Base-by-base conservation (phyloP, 2,329 filamentous ascomycete species). In the Coleophoma crateriformis region DNA sequence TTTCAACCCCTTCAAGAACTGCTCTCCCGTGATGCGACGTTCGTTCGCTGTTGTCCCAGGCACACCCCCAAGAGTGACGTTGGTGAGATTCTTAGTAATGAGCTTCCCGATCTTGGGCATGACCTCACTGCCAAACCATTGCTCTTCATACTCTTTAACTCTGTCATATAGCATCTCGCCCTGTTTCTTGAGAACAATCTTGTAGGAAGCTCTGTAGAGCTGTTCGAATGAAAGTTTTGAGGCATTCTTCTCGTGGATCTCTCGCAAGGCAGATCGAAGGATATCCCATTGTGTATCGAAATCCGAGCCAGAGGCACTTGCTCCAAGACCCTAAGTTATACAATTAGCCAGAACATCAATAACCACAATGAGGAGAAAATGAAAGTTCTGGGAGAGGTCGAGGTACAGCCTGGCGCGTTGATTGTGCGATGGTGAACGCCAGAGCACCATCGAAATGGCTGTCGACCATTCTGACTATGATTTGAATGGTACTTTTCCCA, bases 211-310 rank as follows among this genome's bases (percentile, higher is more conserved):
- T 50, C 94, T 87, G 70, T 99, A 99, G 1, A 99, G 80, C 62
- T 95, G 87, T 68, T 99, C 94, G 71, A 96, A 99, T 1, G 91
- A 96, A 2, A 99, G 80, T 14, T 79, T 78, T 10, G 90, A 95
- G 52, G 90, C 90, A 66, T 95, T 94, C 67, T 95, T 91, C 50
- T 84, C 87, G 71, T 97, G 91, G 46, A 99, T 97, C 64, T 96
- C 88, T 50, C 75, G 77, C 47, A 99, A 80, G 4, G 92, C 90
- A 44, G 83, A 78, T 42, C 84, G 77, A 7, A 99, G 80, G 41
- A 83, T 81, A 13, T 76, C 74, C 94, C 94, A 99, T 59, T 84
- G 88, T 3, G 80, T 75, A n/a, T 96, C 88, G 64, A 96, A 96
- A 57, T 95, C 89, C 59, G 87, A 77, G 10, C 78, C 75, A 56